These are phyloP conservation scores for Lichtheimia ramosa DNA, from an alignment of 371 early-diverging fungal genomes.

Conservation along the genomic window DNA sequence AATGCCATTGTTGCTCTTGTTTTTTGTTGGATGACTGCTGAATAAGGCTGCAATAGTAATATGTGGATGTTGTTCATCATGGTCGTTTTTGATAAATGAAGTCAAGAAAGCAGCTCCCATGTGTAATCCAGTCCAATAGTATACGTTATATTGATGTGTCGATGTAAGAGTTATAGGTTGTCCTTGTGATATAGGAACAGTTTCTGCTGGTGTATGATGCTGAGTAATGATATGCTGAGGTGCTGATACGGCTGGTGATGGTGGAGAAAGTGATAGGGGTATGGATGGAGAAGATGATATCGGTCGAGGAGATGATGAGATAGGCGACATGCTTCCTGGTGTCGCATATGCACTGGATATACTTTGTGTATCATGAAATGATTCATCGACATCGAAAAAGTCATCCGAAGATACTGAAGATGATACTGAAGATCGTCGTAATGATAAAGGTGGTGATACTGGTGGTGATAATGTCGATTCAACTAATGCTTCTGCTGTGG, in stretches of 20 bases:
- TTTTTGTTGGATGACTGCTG: background rate
- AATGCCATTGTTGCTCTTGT: slow-evolving; percentile 1
- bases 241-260: background rate
- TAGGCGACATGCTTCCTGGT: slow-evolving; percentile 7
- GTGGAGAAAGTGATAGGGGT: background rate
- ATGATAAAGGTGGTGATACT: background rate
- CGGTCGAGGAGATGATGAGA: background rate
- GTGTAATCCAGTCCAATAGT: slow-evolving; percentile 32
- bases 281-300: background rate
- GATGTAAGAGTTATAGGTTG: background rate
- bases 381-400: slow-evolving; percentile 39
- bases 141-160: background rate
- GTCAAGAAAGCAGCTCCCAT: slow-evolving; percentile 42
- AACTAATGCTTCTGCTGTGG: slow-evolving; percentile 6
- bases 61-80: background rate
- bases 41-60: background rate
- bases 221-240: too few relatives aligned
- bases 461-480: slow-evolving; percentile 12
- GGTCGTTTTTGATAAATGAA: slow-evolving; percentile 22
- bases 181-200: background rate
- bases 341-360: slow-evolving; percentile 4
- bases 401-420: slow-evolving; percentile 19
- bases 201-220: background rate
- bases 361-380: background rate
- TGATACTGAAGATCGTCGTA: slow-evolving; percentile 11